phyloP scores from a whole-genome alignment of 2,329 filamentous ascomycete species.

The Alternaria tenuissima region DNA sequence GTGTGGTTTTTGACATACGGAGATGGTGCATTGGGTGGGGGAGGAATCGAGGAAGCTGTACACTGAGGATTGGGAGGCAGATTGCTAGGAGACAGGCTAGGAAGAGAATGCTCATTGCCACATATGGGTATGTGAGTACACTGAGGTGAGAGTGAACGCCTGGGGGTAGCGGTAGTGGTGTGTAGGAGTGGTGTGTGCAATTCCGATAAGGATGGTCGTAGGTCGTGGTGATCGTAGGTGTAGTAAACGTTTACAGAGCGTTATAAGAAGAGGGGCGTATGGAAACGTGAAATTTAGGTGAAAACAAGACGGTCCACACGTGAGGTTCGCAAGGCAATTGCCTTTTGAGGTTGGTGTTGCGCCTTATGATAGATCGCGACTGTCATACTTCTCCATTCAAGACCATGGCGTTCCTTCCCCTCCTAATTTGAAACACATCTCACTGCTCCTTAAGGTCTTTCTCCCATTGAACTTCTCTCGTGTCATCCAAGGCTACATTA shows the following conservation, averaged over 20 bases:
- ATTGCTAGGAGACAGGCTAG: conserved; percentile 30
- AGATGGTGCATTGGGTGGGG: background rate
- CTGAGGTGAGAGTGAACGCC: too few relatives aligned
- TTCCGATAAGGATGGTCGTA: background rate
- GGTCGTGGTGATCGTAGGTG: background rate
- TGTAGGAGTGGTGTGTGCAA: background rate
- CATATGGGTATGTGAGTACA: background rate
- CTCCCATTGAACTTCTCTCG: too few relatives aligned
- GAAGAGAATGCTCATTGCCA: conserved; percentile 25
- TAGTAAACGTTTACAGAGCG: background rate
- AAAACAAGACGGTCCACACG: background rate
- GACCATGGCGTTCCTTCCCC: background rate
- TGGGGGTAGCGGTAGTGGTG: background rate
- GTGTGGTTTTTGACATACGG: background rate
- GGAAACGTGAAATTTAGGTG: too few relatives aligned
- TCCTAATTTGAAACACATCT: too few relatives aligned
- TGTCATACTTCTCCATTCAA: background rate
- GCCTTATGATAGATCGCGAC: background rate
- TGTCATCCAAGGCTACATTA: too few relatives aligned
- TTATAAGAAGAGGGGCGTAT: too few relatives aligned
- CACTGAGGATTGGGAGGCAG: conserved; percentile 33
- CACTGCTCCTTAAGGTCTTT: too few relatives aligned
- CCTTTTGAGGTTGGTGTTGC: background rate
- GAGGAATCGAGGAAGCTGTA: conserved; percentile 28
- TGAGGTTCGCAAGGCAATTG: background rate